These are phyloP conservation scores for Mucor plumbeus DNA, from an alignment of 371 early-diverging fungal species.

Conservation along the genomic window DNA sequence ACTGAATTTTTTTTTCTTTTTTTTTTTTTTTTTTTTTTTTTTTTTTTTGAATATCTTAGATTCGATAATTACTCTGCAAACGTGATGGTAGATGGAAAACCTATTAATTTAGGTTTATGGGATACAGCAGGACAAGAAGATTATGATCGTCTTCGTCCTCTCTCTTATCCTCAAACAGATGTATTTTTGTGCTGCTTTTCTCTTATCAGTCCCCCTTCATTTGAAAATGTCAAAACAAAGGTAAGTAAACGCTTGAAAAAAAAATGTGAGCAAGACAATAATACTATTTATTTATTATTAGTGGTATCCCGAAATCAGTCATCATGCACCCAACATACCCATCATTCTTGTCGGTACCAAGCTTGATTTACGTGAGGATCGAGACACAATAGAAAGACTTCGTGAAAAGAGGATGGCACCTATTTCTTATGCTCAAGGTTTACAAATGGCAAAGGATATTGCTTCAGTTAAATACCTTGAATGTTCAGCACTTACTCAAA, in stretches of 20 bases:
- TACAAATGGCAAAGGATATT: constrained; percentile 89
- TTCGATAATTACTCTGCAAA: constrained; percentile 96
- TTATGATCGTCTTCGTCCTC: constrained; percentile 92
- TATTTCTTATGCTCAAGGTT: constrained; percentile 86
- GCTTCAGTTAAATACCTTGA: constrained; percentile 92
- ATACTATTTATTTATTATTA: constrained; percentile 31
- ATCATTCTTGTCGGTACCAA: constrained; percentile 97
- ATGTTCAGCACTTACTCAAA: constrained; percentile 97
- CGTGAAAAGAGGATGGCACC: constrained; percentile 86
- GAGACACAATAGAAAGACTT: constrained; percentile 84
- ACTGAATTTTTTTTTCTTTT: background rate
- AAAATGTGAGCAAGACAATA: no score
- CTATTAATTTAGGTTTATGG: constrained; percentile 94
- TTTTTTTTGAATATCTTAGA: constrained; percentile 36
- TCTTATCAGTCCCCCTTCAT: constrained; percentile 83
- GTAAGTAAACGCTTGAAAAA: constrained; percentile 35
- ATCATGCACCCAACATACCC: constrained; percentile 93
- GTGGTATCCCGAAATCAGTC: constrained; percentile 95
- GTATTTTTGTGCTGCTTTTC: constrained; percentile 91
- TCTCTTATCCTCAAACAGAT: constrained; percentile 93
- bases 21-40: background rate
- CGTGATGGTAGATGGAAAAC: constrained; percentile 92
- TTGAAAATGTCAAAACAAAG: constrained; percentile 88
- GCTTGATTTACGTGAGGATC: constrained; percentile 94
- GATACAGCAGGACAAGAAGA: constrained; percentile 99